Conservation (phyloP, 2,329 filamentous ascomycete species). For the Aureobasidium sp. region DNA sequence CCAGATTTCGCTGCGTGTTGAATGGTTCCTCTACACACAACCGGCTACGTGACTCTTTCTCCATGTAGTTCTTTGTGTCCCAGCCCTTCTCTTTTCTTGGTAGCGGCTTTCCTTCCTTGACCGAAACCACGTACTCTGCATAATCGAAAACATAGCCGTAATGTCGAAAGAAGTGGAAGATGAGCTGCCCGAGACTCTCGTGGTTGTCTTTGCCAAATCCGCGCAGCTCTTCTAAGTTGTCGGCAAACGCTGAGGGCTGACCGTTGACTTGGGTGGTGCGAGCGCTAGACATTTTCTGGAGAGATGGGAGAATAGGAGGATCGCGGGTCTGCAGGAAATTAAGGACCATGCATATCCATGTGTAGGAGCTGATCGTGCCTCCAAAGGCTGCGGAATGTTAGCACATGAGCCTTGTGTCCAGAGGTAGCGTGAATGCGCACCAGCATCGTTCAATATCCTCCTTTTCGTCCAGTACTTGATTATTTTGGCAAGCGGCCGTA, state of each 20-base stretch:
- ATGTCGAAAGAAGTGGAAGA: slow-evolving; percentile 92
- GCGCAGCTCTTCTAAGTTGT: slow-evolving; percentile 68
- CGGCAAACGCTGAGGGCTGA: slow-evolving; percentile 70
- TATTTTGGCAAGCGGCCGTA: slow-evolving; percentile 89
- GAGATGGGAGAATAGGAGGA: slow-evolving; percentile 74
- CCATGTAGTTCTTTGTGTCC: slow-evolving; percentile 52
- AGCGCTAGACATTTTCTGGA: slow-evolving; percentile 67
- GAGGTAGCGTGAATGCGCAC: slow-evolving; percentile 49
- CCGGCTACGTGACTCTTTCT: slow-evolving; percentile 55
- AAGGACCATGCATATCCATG: slow-evolving; percentile 98
- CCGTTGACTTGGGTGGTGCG: slow-evolving; percentile 58
- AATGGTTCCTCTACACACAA: slow-evolving; percentile 97
- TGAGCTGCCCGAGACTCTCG: slow-evolving; percentile 72
- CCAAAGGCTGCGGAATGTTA: slow-evolving; percentile 60
- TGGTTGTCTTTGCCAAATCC: slow-evolving; percentile 74
- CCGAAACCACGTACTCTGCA: slow-evolving; percentile 73
- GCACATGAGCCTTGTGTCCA: not conserved
- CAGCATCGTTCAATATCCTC: slow-evolving; percentile 91
- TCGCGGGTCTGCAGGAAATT: slow-evolving; percentile 86
- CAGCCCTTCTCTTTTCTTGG: slow-evolving; percentile 83
- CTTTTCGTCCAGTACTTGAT: slow-evolving; percentile 96
- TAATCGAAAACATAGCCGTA: slow-evolving; percentile 94
- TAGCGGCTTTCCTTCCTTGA: slow-evolving; percentile 71
- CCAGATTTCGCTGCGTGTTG: slow-evolving; percentile 80
- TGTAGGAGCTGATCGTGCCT: slow-evolving; percentile 93